These are phyloP conservation scores for Yarrowia galli DNA, from an alignment of 1,139 yeast genomes.

Conservation along the genomic window DNA sequence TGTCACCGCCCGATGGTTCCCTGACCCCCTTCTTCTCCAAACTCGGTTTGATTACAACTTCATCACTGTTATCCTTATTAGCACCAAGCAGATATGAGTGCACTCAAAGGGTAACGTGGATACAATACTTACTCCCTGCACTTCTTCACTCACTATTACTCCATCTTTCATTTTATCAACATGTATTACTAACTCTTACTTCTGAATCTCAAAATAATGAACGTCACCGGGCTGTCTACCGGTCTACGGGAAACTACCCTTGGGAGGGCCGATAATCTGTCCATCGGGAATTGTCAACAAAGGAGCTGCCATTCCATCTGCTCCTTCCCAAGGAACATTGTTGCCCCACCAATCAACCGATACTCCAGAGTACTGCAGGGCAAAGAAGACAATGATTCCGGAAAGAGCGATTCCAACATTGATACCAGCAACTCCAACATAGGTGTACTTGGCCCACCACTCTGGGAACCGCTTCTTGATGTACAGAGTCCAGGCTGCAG, in stretches of 20 bases:
- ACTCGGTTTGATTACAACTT: too few species aligned
- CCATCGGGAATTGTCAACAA: not conserved
- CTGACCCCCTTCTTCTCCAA: too few species aligned
- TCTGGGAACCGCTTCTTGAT: conserved; percentile 58
- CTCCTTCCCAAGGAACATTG: conserved; percentile 47
- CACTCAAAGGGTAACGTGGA: too few species aligned
- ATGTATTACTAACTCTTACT: not conserved
- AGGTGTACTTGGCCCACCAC: conserved; percentile 74
- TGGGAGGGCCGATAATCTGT: conserved; percentile 5
- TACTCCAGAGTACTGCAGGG: conserved; percentile 56
- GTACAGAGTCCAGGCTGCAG: conserved; percentile 61
- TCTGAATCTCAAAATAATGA: not conserved
- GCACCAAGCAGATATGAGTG: too few species aligned
- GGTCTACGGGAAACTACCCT: conserved; percentile 2
- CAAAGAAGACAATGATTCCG: conserved; percentile 56
- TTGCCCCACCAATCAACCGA: conserved; percentile 68
- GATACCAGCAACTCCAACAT: conserved; percentile 50
- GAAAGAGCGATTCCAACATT: conserved; percentile 25
- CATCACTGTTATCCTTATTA: too few species aligned
- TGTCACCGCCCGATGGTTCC: too few species aligned
- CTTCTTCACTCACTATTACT: too few species aligned
- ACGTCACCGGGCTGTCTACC: not conserved
- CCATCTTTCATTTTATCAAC: too few species aligned
- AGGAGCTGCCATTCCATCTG: not conserved
- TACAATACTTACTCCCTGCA: too few species aligned